Base-by-base conservation (phyloP, 2,329 filamentous ascomycete species). In the Torrubiella hemipterigena region DNA sequence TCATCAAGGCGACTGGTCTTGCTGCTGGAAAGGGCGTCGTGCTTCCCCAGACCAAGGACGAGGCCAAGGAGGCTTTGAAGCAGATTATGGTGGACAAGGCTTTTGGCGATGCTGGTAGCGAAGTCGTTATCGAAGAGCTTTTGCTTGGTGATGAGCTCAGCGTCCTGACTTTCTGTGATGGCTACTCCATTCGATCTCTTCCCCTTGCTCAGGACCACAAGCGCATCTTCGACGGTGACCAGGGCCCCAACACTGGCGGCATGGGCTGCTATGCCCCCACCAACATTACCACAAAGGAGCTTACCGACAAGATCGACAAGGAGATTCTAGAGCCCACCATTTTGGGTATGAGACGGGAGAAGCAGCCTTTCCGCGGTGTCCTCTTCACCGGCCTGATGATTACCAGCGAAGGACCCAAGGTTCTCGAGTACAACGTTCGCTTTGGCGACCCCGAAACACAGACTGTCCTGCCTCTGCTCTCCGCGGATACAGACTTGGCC, bases 221-320 rank as follows among this genome's bases (percentile, higher is more conserved):
- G 69, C 75, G 86, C 39, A 86, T 93, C 41, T 82, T 81, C 32
- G 91, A 98, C 48, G 84, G 82, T 33, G 89, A 96, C 51, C 69
- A 73, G 30, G 91, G 91, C 2, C 83, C 86, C 22, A 96, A 96
- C 60, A 96, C 91, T 3, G 91, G 89, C 37, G 91, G 91, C 24
- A 96, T 96, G 91, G 91, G 91, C 31, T 94, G 86, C 51, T 96
- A 96, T 56, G 86, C 87, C 12, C 83, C 83, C n/a, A 93, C 87
- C 2, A 81, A 74, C 40, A 78, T 87, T 45, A 77, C 80, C 18
- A 81, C 79, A 0, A 71, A 76, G 31, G 73, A 79, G 38, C 65
- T 93, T n/a, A 69, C 91, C 13, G 78, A 78, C 13, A 68, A 77
- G 38, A 76, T 98, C 38, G 80, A 95, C 50, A 67, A 68, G 34